Evolutionary conservation across 108 stramenopile genomes (phyloP), one percentile per base, ranked within the genome.

Genomic region (Skeletonema costatum): DNA sequence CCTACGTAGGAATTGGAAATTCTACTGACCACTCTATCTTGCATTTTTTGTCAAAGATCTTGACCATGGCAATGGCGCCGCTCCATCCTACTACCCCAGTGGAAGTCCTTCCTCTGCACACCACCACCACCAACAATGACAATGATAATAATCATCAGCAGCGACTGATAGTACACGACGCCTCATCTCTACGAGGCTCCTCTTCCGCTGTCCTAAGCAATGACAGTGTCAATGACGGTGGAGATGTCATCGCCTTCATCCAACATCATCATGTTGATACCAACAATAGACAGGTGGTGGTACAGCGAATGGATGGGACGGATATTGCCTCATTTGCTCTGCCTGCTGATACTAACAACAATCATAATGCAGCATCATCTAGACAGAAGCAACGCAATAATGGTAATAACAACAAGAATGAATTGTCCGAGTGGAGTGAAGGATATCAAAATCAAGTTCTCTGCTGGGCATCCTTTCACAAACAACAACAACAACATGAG

Each of bases 401-500:
- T 70, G 1, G 5, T 58, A 2, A 32, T 19, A 29, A 32, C 12
- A 39, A 38, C 13, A 13, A 33, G 2, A n/a, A 4, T 44, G 3
- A n/a, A 4, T 16, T 2, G 21, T 64, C 19, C 31, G 71, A 62
- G 32, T 13, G 44, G 41, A 60, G 60, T 25, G 53, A 25, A 2
- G 53, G 53, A 31, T 69, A 68, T 35, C 33, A 46, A 1, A 65
- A 63, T 71, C 77, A 73, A 32, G 53, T 82, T 2, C 29, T 93
- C 19, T 90, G 89, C 66, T 93, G 92, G 92, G 85, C 92, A 3
- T 77, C 89, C 31, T 93, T 93, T 78, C 77, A 74, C 7, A 73
- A 81, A 21, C 42, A 60, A 14, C 44, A 60, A 16, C 36, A 19
- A 21, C 32, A 14, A 14, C 38, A 42, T 12, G 32, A 9, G 30